Conservation (phyloP, 495 filamentous ascomycete species). For the Aspergillus homomorphus region DNA sequence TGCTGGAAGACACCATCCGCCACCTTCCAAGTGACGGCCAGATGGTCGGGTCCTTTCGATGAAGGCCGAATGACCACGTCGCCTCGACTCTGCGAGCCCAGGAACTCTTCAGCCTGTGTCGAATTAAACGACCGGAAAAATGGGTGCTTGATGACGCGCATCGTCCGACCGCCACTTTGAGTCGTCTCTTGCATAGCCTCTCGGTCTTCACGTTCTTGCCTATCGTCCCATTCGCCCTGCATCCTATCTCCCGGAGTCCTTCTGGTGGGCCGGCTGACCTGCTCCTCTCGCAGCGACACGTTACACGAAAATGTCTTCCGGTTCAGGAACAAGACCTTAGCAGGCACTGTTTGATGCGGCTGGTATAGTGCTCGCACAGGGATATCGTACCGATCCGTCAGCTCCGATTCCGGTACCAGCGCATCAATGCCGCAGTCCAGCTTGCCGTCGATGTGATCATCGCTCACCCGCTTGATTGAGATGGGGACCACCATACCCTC, state of each 20-base stretch:
- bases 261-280: conserved; percentile 65
- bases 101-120: conserved; percentile 87
- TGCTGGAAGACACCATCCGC: conserved; percentile 91
- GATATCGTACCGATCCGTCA: conserved; percentile 60
- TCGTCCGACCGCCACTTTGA: conserved; percentile 72
- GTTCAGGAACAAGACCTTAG: conserved; percentile 82
- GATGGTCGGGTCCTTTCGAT: conserved; percentile 88
- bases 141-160: conserved; percentile 95
- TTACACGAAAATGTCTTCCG: conserved; percentile 76
- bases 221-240: conserved; percentile 80
- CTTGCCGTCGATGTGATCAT: conserved; percentile 87
- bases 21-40: conserved; percentile 98
- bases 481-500: conserved; percentile 91
- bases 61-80: conserved; percentile 95
- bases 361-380: conserved; percentile 57
- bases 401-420: conserved; percentile 68
- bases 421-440: conserved; percentile 94
- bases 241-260: conserved; percentile 60
- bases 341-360: conserved; percentile 76
- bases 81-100: conserved; percentile 77
- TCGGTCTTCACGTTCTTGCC: conserved; percentile 72
- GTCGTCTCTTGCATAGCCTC: conserved; percentile 78
- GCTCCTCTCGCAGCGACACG: conserved; percentile 77
- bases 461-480: conserved; percentile 79
- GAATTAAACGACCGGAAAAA: conserved; percentile 91